Base-by-base conservation (phyloP, 192 early-diverging fungal species). In the Coemansia sp. region DNA sequence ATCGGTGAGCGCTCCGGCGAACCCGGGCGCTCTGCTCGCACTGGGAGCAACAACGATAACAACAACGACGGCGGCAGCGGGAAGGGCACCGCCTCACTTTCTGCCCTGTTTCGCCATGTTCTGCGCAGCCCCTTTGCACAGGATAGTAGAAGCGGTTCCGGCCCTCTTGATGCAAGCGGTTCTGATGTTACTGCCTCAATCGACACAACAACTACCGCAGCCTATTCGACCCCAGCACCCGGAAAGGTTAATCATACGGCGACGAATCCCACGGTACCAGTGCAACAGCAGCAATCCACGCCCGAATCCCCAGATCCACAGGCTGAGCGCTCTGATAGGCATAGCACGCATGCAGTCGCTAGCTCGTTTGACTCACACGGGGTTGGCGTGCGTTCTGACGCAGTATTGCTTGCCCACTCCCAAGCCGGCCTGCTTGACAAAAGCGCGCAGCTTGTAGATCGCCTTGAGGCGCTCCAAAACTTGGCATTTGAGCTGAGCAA, bases 31-130 rank as follows among this genome's bases (percentile, higher is more conserved):
- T 48, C 66, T 26, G 64, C 52, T 43, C 60, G 62, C 45, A 15
- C 72, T 34, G 30, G 53, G 36, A 59, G 57, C 57, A 18, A 59
- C 35, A 59, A 36, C 33, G 38, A 18, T 15, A 59, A 10, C 14
- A 59, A 38, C 57, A 57, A 10, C 55, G 21, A 21, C 66, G 68
- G 26, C 20, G 51, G 9, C 35, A 52, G 55, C 48, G 63, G 48
- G 15, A 26, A 48, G 12, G 51, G 73, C 57, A 23, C 68, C 26
- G 48, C 67, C 38, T 45, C 60, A 6, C 38, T 83, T 14, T 62
- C 55, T 7, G 53, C 66, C 6, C 48, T 83, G 20, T 72, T 83
- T 49, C 80, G 80, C 48, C 73, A 75, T 66, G 66, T 77, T 62
- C 65, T 83, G 51, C 69, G 64, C 48, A 67, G 75, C 69, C 49